Base-by-base conservation (phyloP, 768 basidiomycete genomes). In the Lactarius evosmus region DNA sequence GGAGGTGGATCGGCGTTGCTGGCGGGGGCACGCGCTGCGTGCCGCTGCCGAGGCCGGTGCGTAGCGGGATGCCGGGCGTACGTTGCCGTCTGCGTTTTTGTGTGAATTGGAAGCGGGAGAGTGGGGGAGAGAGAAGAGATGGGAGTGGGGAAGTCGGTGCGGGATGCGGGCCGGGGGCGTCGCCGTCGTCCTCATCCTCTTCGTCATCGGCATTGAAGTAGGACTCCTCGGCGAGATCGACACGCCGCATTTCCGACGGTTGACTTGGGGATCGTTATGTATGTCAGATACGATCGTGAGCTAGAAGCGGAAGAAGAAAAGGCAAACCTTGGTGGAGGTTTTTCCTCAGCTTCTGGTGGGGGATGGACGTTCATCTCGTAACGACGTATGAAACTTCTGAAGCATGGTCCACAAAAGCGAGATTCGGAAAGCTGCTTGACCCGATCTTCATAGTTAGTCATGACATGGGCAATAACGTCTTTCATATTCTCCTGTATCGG, bases 351-450 rank as follows among this genome's bases (percentile, higher is more conserved):
- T 54, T 77, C 77, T 38, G 87, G 86, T 66, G 80, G 81, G 33
- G 88, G 89, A 66, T 95, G 92, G 65, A 87, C 87, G 75, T 95
- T 97, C 79, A 95, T 93, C 74, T 98, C 97, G 84, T 89, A 95
- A 55, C 88, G 83, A 49, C 85, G 80, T 63, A 92, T 84, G 70
- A 98, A 85, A 27, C 83, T 75, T 49, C 82, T 78, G 73, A 95
- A 93, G 40, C 88, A 82, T 64, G 83, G 79, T 4, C 85, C 83
- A 30, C 86, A 85, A 32, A 90, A 76, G 2, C 79, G 80, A 19
- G 80, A 82, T 70, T 82, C 76, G 3, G 86, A 80, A 16, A 98
- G 81, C 64, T 76, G 78, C 57, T 84, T 84, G 55, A 98, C 78
- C 50, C 82, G 78, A 0, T 80, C 76, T 68, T 87, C 86, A 70